Evolutionary conservation across 2,329 filamentous ascomycete genomes (phyloP).

Genomic region (Fusarium tanahbumbuense): DNA sequence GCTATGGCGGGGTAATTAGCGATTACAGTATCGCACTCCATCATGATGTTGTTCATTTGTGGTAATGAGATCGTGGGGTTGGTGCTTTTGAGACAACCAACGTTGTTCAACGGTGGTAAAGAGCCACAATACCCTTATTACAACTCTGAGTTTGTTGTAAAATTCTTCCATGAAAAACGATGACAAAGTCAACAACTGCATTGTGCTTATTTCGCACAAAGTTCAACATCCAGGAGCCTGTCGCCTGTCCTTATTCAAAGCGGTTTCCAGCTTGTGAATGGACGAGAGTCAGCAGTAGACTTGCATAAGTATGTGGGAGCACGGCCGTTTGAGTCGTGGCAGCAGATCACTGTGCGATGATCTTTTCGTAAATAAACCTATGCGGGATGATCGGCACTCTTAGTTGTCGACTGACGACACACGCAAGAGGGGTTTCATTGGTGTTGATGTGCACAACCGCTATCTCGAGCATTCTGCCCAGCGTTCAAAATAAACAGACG

Average conservation of each 20-base stretch:
- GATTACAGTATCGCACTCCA: slow-evolving; percentile 25
- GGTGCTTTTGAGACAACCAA: neutral
- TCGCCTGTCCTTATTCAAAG: neutral
- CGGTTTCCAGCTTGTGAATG: slow-evolving; percentile 17
- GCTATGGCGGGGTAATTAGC: slow-evolving; percentile 15
- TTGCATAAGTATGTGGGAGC: slow-evolving; percentile 35
- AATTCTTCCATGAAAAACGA: neutral
- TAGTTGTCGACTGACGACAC: slow-evolving; percentile 28
- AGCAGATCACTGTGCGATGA: slow-evolving; percentile 37
- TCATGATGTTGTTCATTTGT: slow-evolving; percentile 2
- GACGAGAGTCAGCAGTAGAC: slow-evolving; percentile 17
- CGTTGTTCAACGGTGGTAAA: neutral
- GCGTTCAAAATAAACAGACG: neutral
- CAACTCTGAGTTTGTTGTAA: neutral
- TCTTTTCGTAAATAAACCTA: slow-evolving; percentile 27
- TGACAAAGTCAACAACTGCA: neutral
- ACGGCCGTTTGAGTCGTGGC: slow-evolving; percentile 37
- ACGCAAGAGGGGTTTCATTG: slow-evolving; percentile 15
- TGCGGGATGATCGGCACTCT: slow-evolving; percentile 29
- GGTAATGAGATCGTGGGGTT: slow-evolving; percentile 3
- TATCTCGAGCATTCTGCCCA: neutral
- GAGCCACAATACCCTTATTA: neutral
- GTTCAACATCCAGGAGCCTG: neutral
- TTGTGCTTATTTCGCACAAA: neutral
- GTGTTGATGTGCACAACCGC: slow-evolving; percentile 13